A percentile compares a stretch with the other conserved stretches of the same genome.
Conservation (phyloP, 768 basidiomycete genomes). For the Antrodiella citrinella region DNA sequence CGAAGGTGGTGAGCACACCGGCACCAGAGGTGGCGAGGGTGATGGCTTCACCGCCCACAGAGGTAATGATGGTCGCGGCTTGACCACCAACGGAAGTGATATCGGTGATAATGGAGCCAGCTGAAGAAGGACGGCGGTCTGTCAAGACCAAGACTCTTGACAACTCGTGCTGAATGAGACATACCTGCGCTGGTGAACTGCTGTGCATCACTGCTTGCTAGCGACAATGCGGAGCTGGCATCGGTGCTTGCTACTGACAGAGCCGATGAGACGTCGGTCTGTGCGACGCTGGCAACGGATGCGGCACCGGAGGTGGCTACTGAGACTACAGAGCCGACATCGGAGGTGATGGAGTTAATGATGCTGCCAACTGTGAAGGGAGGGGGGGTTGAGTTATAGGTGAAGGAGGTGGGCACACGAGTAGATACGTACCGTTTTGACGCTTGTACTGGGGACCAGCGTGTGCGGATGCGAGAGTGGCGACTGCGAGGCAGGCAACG, state of each 20-base stretch:
- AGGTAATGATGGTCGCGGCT: conserved; percentile 48
- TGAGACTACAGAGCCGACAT: conserved; percentile 17
- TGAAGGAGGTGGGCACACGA: too few relatives aligned
- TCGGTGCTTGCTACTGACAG: conserved; percentile 20
- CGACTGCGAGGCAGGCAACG: conserved; percentile 13
- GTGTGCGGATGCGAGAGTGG: conserved; percentile 28
- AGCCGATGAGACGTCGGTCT: conserved; percentile 24
- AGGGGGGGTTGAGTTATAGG: conserved; percentile 3
- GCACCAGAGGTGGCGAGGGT: conserved; percentile 43
- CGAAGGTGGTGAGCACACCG: conserved; percentile 39
- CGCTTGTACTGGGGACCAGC: too few relatives aligned
- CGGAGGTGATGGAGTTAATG: conserved; percentile 29
- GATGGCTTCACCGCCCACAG: conserved; percentile 48
- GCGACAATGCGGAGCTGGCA: conserved; percentile 17
- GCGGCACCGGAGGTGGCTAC: conserved; percentile 10
- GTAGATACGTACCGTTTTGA: conserved; percentile 29
- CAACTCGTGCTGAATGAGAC: too few relatives aligned
- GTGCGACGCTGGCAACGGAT: conserved; percentile 28
- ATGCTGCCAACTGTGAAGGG: conserved; percentile 26
- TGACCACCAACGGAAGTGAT: conserved; percentile 42
- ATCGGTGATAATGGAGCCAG: too few relatives aligned
- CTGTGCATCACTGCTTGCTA: conserved; percentile 24
- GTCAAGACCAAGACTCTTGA: too few relatives aligned
- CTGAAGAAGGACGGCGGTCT: too few relatives aligned
- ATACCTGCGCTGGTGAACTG: too few relatives aligned